Base-by-base conservation (phyloP, 441 rosid species). In the Pelargonium myrrhifolium region DNA sequence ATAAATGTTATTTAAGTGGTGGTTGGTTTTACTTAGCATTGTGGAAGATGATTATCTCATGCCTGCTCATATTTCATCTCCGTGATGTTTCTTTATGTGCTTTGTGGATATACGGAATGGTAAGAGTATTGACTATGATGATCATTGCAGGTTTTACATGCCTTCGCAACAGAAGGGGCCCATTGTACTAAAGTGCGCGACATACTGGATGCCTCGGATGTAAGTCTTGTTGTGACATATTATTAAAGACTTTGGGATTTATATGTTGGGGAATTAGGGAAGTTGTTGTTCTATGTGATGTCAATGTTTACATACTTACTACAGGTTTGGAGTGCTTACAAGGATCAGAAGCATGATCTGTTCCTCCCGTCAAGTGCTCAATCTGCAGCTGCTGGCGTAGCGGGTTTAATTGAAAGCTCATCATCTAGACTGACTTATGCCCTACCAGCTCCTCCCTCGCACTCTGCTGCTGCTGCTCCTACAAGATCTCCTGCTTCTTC, bases 121-220 rank as follows among this genome's bases (percentile, higher is more conserved):
- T 24, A 3, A n/a, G 21, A 43, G 68, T 8, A 59, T 63, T n/a
- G 49, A 62, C 24, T 22, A 37, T 60, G 64, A 69, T 66, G 20
- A 31, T 71, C 71, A n/a, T n/a, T n/a, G n/a, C 82, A 92, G 99
- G 98, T 95, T 71, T 78, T 95, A 82, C 98, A 90, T 76, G 98
- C 98, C 64, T 92, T 95, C 66, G 96, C 98, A 71, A 81, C 99
- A 7, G 98, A 92, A 87, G 98, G 98, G 28, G 98, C 99, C 39
- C 96, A 95, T 69, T 92, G 99, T 75, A 82, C 82, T 58, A 86
- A 85, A 87, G 98, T 92, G 65, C 87, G 89, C 2, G 99, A 92
- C 62, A 76, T 95, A 76, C 79, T 95, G 66, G 86, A 87, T 73
- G 84, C 97, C 21, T 95, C 99, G 4, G 90, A 90, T 71, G 99